A percentile compares a stretch with the other conserved stretches of the same genome.
Conservation (phyloP, 805 yeast genomes). For the Ogataea nitratoaversa region DNA sequence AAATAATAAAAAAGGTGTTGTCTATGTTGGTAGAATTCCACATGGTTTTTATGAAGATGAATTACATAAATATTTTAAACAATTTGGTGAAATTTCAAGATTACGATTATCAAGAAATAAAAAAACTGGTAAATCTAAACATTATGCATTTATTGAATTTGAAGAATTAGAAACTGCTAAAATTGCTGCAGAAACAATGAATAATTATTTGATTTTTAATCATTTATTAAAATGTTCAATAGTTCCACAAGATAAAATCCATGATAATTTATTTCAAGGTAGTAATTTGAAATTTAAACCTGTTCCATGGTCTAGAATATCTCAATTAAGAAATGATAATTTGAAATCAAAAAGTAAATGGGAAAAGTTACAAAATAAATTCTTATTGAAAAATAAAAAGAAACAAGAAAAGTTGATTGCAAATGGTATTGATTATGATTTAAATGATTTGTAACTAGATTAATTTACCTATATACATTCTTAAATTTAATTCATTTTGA, state of each 20-base stretch:
- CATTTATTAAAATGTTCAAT: constrained; percentile 67
- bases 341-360: constrained; percentile 55
- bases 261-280: constrained; percentile 56
- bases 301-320: constrained; percentile 56
- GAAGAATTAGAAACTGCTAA: constrained; percentile 69
- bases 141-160: constrained; percentile 88
- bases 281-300: constrained; percentile 50
- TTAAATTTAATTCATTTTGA: too few species aligned
- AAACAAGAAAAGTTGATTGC: constrained; percentile 48
- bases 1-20: constrained; percentile 50
- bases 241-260: constrained; percentile 52
- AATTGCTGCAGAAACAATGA: constrained; percentile 92
- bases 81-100: constrained; percentile 82
- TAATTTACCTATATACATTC: too few species aligned
- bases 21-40: constrained; percentile 90
- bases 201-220: constrained; percentile 84
- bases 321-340: constrained; percentile 49
- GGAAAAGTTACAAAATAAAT: constrained; percentile 47
- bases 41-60: constrained; percentile 86
- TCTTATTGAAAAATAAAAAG: constrained; percentile 36
- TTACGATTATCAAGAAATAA: constrained; percentile 83
- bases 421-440: constrained; percentile 54
- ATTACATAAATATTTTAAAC: constrained; percentile 74
- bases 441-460: constrained; percentile 21
- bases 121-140: constrained; percentile 86